These are phyloP conservation scores for Parasitella parasitica DNA, from an alignment of 371 early-diverging fungal genomes.

Conservation along the genomic window DNA sequence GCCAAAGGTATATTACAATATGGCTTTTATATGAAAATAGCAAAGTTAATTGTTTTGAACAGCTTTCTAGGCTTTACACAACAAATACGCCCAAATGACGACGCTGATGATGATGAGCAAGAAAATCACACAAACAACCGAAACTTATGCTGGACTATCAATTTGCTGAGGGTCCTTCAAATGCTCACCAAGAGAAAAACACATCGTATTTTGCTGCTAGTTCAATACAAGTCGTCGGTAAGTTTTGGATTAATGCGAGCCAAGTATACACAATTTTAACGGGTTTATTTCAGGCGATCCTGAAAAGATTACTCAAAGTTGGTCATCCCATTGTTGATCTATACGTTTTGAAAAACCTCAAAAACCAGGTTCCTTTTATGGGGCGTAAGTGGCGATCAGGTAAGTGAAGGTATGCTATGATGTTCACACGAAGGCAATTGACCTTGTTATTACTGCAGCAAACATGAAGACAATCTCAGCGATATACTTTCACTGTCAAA, in stretches of 20 bases:
- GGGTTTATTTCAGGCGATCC: constrained; percentile 45
- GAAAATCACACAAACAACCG: constrained; percentile 35
- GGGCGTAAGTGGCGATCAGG: constrained; percentile 83
- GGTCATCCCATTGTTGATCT: constrained; percentile 65
- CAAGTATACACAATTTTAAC: background rate
- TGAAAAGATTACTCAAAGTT: constrained; percentile 76
- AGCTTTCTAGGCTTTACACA: constrained; percentile 21
- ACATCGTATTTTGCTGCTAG: constrained; percentile 73
- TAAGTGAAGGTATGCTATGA: constrained; percentile 20
- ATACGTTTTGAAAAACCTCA: constrained; percentile 78
- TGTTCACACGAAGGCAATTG: background rate
- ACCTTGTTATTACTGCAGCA: constrained; percentile 38
- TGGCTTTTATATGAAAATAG: background rate
- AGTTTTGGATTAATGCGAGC: background rate
- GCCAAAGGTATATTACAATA: constrained; percentile 30
- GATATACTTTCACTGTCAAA: constrained; percentile 70
- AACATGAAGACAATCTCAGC: constrained; percentile 84
- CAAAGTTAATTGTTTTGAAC: background rate
- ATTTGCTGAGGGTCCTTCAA: constrained; percentile 76
- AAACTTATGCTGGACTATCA: constrained; percentile 78
- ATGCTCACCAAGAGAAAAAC: constrained; percentile 79
- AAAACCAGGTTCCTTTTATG: constrained; percentile 76
- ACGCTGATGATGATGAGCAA: background rate
- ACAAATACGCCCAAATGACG: background rate
- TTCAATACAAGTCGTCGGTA: constrained; percentile 84